These are phyloP conservation scores for Haematococcus sp. DNA, from an alignment of 139 green algal genomes.

Conservation along the genomic window DNA sequence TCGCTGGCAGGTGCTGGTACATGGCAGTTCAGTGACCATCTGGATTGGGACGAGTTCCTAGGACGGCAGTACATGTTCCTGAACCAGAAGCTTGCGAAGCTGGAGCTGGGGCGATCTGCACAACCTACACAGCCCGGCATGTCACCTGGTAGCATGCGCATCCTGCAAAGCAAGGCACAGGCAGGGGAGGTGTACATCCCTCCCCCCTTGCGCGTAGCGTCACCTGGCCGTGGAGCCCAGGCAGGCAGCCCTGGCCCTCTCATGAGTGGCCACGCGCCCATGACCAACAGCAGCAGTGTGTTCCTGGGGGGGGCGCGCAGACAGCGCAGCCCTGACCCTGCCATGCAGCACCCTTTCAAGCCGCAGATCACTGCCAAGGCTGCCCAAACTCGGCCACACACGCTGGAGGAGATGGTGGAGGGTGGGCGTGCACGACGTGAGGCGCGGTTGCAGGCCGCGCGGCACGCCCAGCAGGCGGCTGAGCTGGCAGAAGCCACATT, in stretches of 20 bases:
- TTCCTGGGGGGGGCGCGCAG: neutral
- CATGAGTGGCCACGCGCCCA: neutral
- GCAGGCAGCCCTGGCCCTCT: neutral
- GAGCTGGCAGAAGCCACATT: conserved; percentile 22
- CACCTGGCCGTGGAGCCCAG: neutral
- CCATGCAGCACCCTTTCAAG: neutral
- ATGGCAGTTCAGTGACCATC: conserved; percentile 6
- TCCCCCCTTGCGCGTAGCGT: neutral
- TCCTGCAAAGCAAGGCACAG: conserved; percentile 16
- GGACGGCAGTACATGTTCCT: conserved; percentile 25
- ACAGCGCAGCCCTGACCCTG: neutral
- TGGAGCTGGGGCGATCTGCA: neutral
- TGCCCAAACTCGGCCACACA: neutral
- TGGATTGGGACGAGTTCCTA: conserved; percentile 37
- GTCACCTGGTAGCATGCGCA: conserved; percentile 12
- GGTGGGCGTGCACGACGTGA: conserved; percentile 22
- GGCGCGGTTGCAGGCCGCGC: conserved; percentile 20
- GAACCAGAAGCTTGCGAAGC: conserved; percentile 2
- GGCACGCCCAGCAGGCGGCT: neutral
- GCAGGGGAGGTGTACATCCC: neutral
- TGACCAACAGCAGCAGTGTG: neutral
- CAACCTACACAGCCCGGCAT: conserved; percentile 8
- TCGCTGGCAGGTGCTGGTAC: neutral
- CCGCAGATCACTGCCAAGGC: conserved; percentile 25
- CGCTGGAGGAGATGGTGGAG: conserved; percentile 18